Conservation (phyloP, 1,284 basidiomycete species). For the Kwoniella shivajii region DNA sequence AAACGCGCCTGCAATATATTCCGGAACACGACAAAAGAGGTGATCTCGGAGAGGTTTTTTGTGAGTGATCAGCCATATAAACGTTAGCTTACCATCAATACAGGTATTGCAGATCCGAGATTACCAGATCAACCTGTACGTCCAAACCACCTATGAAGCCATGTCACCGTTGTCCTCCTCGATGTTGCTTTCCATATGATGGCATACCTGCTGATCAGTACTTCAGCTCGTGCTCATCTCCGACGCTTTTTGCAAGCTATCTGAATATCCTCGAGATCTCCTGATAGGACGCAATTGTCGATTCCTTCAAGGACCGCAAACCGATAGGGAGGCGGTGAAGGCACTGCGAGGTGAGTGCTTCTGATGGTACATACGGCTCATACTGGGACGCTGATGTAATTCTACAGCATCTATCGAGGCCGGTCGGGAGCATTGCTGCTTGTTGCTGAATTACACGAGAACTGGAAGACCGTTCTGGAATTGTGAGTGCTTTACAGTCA, state of each 20-base stretch:
- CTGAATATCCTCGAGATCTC: conserved; percentile 25
- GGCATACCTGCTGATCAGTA: neutral
- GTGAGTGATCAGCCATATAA: conserved; percentile 7
- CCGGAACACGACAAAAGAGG: conserved; percentile 19
- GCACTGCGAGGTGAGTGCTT: conserved; percentile 17
- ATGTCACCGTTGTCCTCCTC: too few relatives aligned
- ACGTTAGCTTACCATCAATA: neutral
- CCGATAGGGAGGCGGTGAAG: conserved; percentile 17
- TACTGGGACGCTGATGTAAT: too few relatives aligned
- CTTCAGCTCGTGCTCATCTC: conserved; percentile 24
- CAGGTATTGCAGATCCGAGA: conserved; percentile 28
- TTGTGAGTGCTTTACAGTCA: conserved; percentile 9
- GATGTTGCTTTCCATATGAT: neutral
- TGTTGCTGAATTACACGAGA: conserved; percentile 26
- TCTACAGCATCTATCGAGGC: conserved; percentile 16
- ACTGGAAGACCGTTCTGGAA: conserved; percentile 30
- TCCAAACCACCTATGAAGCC: neutral
- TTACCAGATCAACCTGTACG: conserved; percentile 26
- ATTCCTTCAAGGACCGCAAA: conserved; percentile 24
- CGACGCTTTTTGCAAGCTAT: conserved; percentile 26
- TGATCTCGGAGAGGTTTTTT: conserved; percentile 30
- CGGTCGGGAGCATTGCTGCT: conserved; percentile 24
- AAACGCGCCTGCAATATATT: conserved; percentile 19
- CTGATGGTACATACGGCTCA: neutral
- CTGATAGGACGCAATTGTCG: conserved; percentile 30